These are phyloP conservation scores for Amorphotheca resinae DNA, from an alignment of 495 filamentous ascomycete species.

Conservation along the genomic window DNA sequence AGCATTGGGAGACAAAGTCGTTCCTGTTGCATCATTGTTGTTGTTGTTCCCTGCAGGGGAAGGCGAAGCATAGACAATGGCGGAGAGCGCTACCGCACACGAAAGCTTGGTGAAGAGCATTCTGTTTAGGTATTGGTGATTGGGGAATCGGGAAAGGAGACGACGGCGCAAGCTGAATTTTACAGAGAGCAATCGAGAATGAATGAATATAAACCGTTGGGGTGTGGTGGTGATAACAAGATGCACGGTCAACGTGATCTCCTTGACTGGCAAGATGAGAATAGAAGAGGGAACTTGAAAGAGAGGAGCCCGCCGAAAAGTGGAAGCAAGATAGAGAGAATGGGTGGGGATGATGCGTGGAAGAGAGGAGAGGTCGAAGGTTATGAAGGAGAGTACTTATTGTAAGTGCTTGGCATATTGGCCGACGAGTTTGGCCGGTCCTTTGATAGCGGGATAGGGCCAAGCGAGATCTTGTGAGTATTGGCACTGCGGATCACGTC, in stretches of 20 bases:
- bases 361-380: slow-evolving; percentile 8
- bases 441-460: slow-evolving; percentile 8
- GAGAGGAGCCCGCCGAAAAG: slow-evolving; percentile 16
- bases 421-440: not conserved
- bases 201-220: slow-evolving; percentile 19
- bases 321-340: slow-evolving; percentile 7
- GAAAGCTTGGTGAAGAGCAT: slow-evolving; percentile 17
- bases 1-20: slow-evolving; percentile 8
- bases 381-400: slow-evolving; percentile 18
- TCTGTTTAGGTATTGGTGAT: slow-evolving; percentile 8
- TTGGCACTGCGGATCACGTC: slow-evolving; percentile 24
- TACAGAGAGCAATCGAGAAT: slow-evolving; percentile 8
- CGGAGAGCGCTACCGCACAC: slow-evolving; percentile 12
- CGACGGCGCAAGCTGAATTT: slow-evolving; percentile 2
- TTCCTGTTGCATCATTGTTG: slow-evolving; percentile 1
- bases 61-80: slow-evolving; percentile 12
- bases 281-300: slow-evolving; percentile 17
- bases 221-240: slow-evolving; percentile 19
- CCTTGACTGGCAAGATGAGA: slow-evolving; percentile 23
- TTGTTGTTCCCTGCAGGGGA: not conserved
- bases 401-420: slow-evolving; percentile 18
- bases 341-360: slow-evolving; percentile 12
- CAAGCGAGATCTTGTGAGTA: slow-evolving; percentile 10
- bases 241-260: slow-evolving; percentile 26
- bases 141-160: not conserved